phyloP scores from a whole-genome alignment of 192 early-diverging fungal species.

The Coemansia javaensis region DNA sequence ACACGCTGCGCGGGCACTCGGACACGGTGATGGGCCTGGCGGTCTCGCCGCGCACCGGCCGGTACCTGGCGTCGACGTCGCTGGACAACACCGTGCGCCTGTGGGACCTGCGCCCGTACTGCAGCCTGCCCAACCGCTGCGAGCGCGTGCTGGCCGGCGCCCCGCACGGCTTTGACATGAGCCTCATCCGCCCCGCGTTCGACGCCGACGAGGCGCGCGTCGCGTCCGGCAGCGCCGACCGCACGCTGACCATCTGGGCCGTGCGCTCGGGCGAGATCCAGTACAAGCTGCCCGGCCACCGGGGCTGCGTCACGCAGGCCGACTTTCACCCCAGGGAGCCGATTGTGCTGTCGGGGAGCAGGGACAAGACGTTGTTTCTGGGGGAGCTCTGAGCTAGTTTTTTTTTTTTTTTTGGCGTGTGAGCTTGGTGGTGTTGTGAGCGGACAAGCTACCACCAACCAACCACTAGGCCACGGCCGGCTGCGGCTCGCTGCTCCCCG shows the following conservation, averaged over 20 bases:
- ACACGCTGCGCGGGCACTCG: constrained; percentile 73
- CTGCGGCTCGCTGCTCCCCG: too few relatives aligned
- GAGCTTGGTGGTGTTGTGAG: too few relatives aligned
- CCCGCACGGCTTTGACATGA: constrained; percentile 94
- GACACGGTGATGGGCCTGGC: constrained; percentile 87
- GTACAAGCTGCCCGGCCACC: constrained; percentile 94
- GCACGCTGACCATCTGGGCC: constrained; percentile 90
- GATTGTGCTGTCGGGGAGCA: constrained; percentile 78
- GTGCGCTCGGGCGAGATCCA: constrained; percentile 68
- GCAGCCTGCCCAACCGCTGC: constrained; percentile 62
- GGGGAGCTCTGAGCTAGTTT: constrained; percentile 60
- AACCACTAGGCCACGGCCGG: too few relatives aligned
- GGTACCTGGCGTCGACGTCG: constrained; percentile 74
- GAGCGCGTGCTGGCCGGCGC: constrained; percentile 78
- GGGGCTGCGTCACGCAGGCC: constrained; percentile 88
- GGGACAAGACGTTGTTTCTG: constrained; percentile 83
- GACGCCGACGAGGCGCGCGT: constrained; percentile 78
- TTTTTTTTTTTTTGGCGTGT: not conserved
- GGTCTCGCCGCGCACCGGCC: constrained; percentile 76
- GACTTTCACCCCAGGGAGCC: constrained; percentile 90
- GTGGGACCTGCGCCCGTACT: constrained; percentile 93
- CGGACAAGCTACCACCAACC: too few relatives aligned
- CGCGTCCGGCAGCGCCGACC: constrained; percentile 80
- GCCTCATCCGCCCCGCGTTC: constrained; percentile 87
- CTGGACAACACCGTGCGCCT: constrained; percentile 95